Percentiles rank a stretch among this genome's conserved stretches.
These are phyloP conservation scores for Heliosperma pusillum DNA, from an alignment of 148 eudicot genomes.

Conservation along the genomic window DNA sequence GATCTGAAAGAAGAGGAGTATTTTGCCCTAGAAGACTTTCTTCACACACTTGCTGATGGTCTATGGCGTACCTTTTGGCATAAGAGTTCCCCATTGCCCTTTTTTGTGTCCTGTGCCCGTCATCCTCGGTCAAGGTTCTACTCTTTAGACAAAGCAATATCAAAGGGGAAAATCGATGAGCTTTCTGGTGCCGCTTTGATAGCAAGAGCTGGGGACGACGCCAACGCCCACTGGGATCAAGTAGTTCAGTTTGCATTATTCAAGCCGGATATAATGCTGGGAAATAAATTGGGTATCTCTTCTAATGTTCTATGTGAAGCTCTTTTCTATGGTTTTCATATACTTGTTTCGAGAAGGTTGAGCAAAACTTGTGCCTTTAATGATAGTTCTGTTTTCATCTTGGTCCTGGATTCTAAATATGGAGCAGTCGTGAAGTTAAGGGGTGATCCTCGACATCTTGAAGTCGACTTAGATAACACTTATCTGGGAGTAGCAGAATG, in stretches of 20 bases:
- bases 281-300: conserved; percentile 51
- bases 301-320: conserved; percentile 64
- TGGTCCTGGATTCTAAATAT: conserved; percentile 64
- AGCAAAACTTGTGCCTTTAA: conserved; percentile 35
- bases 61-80: conserved; percentile 82
- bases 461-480: conserved; percentile 44
- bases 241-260: conserved; percentile 59
- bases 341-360: conserved; percentile 61
- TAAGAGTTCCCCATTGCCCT: conserved; percentile 49
- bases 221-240: conserved; percentile 56
- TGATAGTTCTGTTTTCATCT: conserved; percentile 44
- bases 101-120: conserved; percentile 54
- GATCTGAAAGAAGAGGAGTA: conserved; percentile 61
- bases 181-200: conserved; percentile 69
- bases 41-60: conserved; percentile 59
- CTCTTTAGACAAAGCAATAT: conserved; percentile 68
- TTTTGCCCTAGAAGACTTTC: conserved; percentile 67
- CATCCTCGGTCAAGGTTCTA: conserved; percentile 73
- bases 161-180: conserved; percentile 52
- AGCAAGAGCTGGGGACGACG: conserved; percentile 38
- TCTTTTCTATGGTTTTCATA: conserved; percentile 60
- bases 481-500: conserved; percentile 58
- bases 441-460: conserved; percentile 61
- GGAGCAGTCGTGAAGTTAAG: conserved; percentile 67
- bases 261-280: conserved; percentile 53